Evolutionary conservation across 2,329 filamentous ascomycete species (phyloP), one percentile per base, ranked within the genome.

Genomic region (Trichoderma brevicompactum): DNA sequence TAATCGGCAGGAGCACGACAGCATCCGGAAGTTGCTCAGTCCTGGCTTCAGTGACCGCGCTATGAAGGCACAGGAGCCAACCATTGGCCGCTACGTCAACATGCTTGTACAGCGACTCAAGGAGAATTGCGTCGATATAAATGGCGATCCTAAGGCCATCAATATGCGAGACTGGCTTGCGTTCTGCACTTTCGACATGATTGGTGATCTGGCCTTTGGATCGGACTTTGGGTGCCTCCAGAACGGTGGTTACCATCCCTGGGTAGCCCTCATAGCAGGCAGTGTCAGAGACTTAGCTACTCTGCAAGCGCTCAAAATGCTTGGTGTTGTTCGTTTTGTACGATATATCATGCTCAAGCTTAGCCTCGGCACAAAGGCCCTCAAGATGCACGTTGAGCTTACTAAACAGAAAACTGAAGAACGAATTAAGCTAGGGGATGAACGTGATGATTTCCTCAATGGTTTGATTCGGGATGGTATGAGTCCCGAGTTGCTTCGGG

Each of bases 1-100:
- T 1, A 44, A 63, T 10, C 48, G 59, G 7, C 66, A 70, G 12
- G 50, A 53, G 6, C 70, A 72, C 36, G 41, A 48, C 1, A 55
- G 56, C 0, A 52, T 70, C 43, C 49, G 70, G 5, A 63, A 64
- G 8, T 19, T 67, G 3, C 62, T 74, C 0, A 65, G 70, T 1
- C 70, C 70, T 17, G 71, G 68, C 8, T 75, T 75, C 64, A 69
- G 68, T 8, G 72, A 71, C 32, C 67, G 69, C 43, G 64, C 68
- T 3, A 66, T 75, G 67, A 46, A 68, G 9, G 68, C 68, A 2
- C 73, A 75, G 65, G 68, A 74, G 56, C 65, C 69, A 0, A 54
- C 71, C 1, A 69, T 83, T 66, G 72, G 75, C 63, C 67, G 68
- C 0, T 80, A 82, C 67, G 75, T 80, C 19, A 72, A 78, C 53